Evolutionary conservation across 208 protist species (phyloP), one percentile per base, ranked within the genome.

Genomic region (Phytomonas francai): DNA sequence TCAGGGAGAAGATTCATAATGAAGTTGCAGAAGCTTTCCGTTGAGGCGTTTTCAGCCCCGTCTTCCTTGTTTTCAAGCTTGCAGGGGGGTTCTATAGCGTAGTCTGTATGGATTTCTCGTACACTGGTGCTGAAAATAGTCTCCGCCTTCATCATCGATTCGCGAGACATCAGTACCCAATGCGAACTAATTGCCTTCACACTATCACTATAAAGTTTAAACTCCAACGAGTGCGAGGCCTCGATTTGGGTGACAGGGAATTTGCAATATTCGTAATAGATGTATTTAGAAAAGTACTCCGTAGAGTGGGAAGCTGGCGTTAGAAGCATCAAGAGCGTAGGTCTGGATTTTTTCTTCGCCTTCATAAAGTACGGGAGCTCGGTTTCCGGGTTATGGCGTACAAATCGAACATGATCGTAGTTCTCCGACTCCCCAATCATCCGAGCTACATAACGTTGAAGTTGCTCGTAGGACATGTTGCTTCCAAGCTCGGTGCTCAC

Each of bases 201-300:
- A 49, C 73, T 74, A 65, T 84, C 78, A 31, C 63, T 74, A 72
- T 84, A 95, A 49, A 93, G 70, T 68, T 92, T 88, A 72, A 95
- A 95, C 74, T 95, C 85, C 68, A 95, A 74, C n/a, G 85, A 92
- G 77, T 93, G 85, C 39, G 84, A 79, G 25, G 67, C 74, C 64
- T 95, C 87, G 36, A 92, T 87, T 64, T 93, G 82, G 16, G 87
- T 85, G 30, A 95, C 87, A 36, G 87, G 87, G 78, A 84, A 95
- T 76, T 89, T 91, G 74, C 87, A 93, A 71, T 85, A 88, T 69
- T 95, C 90, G 68, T 90, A 95, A 72, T 95, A 95, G 59, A 95
- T 73, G 63, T 76, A 81, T 65, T 72, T 79, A 54, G 84, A 90
- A 42, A 85, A 72, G 12, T 67, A 27, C 12, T 72, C 68, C 49